Conservation (phyloP, 345 rosid genomes). For the Streptanthus diversifolius region DNA sequence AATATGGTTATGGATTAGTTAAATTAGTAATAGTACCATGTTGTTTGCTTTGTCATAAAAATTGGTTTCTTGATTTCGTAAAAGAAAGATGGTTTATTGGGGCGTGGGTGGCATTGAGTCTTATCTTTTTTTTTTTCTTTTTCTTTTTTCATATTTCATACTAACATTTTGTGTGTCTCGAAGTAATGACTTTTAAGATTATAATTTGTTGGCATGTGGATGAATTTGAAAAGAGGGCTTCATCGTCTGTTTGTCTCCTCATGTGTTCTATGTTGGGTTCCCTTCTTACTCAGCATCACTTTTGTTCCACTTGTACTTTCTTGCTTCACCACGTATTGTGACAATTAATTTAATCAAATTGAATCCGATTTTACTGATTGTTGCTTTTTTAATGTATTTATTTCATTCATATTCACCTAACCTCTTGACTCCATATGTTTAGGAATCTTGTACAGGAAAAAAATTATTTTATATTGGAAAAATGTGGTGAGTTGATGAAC, state of each 20-base stretch:
- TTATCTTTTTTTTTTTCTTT: neutral
- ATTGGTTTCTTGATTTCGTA: conserved; percentile 45
- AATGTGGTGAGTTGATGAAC: conserved; percentile 6
- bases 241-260: conserved; percentile 64
- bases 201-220: conserved; percentile 9
- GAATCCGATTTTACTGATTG: neutral
- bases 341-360: neutral
- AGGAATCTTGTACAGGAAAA: neutral
- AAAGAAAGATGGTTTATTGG: conserved; percentile 36
- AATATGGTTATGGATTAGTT: conserved; percentile 4
- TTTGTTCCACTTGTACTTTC: conserved; percentile 5
- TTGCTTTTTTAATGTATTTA: neutral
- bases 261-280: conserved; percentile 60
- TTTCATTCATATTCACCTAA: neutral
- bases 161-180: conserved; percentile 24
- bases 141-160: neutral
- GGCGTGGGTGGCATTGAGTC: conserved; percentile 31
- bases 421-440: neutral
- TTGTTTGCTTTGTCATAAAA: conserved; percentile 14
- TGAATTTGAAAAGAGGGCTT: conserved; percentile 32
- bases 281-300: conserved; percentile 49
- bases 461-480: neutral
- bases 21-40: conserved; percentile 15
- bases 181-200: conserved; percentile 22
- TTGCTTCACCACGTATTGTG: neutral